Percentiles rank a stretch among this genome's conserved stretches.
Evolutionary conservation across 306 rosid genomes (phyloP).

Genomic region (Ormosia emarginata): DNA sequence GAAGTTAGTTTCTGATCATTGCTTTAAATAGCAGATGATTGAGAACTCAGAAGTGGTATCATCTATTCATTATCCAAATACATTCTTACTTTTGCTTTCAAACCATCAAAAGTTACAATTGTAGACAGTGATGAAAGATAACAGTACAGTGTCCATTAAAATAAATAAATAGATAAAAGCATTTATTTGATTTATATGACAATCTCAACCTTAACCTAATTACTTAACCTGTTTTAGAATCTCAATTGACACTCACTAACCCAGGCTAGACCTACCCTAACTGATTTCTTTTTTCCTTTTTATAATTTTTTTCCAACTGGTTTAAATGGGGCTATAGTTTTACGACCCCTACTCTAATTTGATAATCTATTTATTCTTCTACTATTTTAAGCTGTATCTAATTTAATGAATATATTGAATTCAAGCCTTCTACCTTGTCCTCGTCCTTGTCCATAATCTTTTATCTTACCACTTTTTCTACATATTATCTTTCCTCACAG

Average conservation of each 20-base stretch:
- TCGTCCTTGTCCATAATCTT: not conserved
- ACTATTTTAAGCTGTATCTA: not conserved
- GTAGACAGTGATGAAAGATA: conserved; percentile 10
- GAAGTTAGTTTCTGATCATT: conserved; percentile 28
- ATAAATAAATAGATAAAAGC: not conserved
- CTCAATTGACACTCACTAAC: not conserved
- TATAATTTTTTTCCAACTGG: not conserved
- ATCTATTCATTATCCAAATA: conserved; percentile 39
- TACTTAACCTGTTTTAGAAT: conserved; percentile 2
- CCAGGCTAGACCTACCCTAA: not conserved
- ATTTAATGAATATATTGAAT: not conserved
- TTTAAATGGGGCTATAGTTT: not conserved
- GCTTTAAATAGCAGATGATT: conserved; percentile 51
- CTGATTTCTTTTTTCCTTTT: not conserved
- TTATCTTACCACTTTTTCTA: not conserved
- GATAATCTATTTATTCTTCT: not conserved
- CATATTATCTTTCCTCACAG: not conserved
- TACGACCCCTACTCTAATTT: not conserved
- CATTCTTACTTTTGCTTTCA: conserved; percentile 16
- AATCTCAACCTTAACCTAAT: conserved; percentile 20
- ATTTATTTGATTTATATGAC: not conserved
- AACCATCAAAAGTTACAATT: conserved; percentile 35
- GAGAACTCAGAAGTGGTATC: conserved; percentile 16
- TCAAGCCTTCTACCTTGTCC: not conserved
- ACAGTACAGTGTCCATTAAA: conserved; percentile 4